Evolutionary conservation across 306 rosid species (phyloP).

Genomic region (Astragalus membranaceus): DNA sequence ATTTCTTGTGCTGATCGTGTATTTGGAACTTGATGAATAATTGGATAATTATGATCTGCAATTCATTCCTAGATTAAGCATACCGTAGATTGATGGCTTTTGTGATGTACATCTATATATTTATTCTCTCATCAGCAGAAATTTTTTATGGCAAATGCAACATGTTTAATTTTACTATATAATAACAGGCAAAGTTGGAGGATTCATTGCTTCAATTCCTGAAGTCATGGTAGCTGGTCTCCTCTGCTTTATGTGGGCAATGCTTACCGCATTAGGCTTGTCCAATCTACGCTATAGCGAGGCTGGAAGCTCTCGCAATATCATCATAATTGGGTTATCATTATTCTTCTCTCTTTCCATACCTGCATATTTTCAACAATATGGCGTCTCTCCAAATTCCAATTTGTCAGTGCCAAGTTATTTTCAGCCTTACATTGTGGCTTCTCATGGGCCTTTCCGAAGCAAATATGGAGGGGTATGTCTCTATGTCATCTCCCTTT

Average conservation of each 20-base stretch:
- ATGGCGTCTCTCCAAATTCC: constrained; percentile 75
- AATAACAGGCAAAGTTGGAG: constrained; percentile 88
- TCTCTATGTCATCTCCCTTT: constrained; percentile 1
- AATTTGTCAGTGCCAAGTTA: constrained; percentile 83
- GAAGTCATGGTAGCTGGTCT: constrained; percentile 97
- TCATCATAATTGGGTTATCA: constrained; percentile 90
- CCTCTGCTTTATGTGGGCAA: constrained; percentile 96
- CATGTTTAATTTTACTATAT: constrained; percentile 1
- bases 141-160: neutral
- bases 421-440: constrained; percentile 87
- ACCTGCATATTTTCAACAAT: constrained; percentile 97
- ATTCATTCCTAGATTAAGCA: neutral
- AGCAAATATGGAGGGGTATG: constrained; percentile 85
- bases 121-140: neutral
- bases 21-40: neutral
- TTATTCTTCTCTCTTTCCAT: constrained; percentile 89
- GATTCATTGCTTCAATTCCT: constrained; percentile 93
- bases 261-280: constrained; percentile 93
- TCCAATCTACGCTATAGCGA: constrained; percentile 97
- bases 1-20: neutral
- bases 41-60: neutral
- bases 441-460: constrained; percentile 93
- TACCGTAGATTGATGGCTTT: neutral
- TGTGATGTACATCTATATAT: neutral
- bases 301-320: constrained; percentile 99